Evolutionary conservation across 495 filamentous ascomycete species (phyloP).

Genomic region (Xeromyces bisporus): DNA sequence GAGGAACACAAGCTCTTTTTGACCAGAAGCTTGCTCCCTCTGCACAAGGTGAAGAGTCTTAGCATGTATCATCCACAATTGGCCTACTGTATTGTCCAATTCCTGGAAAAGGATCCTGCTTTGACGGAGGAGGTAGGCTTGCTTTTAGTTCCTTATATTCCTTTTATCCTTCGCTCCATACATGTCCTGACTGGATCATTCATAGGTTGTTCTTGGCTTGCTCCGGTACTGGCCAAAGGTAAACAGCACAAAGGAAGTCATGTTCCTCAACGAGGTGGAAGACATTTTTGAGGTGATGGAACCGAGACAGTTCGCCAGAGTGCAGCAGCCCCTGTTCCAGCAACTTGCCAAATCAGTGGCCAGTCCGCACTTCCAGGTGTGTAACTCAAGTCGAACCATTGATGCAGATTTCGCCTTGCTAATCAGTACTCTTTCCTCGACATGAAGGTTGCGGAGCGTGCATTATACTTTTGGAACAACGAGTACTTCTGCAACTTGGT

Average conservation of each 20-base stretch:
- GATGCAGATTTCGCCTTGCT: not conserved
- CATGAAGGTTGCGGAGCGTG: conserved; percentile 75
- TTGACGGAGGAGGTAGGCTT: conserved; percentile 82
- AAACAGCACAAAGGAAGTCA: conserved; percentile 98
- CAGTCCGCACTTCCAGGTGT: conserved; percentile 91
- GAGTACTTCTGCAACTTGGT: conserved; percentile 99
- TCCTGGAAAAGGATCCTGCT: conserved; percentile 93
- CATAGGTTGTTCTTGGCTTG: conserved; percentile 91
- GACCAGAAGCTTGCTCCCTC: conserved; percentile 75
- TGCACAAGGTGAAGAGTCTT: conserved; percentile 96
- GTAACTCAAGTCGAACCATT: conserved; percentile 5
- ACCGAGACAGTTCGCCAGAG: conserved; percentile 93
- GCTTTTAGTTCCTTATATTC: not conserved
- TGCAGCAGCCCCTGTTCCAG: conserved; percentile 92
- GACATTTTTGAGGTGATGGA: conserved; percentile 99
- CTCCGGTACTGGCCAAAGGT: conserved; percentile 97
- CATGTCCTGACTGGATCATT: too few relatives aligned
- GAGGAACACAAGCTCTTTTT: conserved; percentile 98
- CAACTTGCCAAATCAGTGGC: conserved; percentile 96
- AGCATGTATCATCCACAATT: conserved; percentile 99
- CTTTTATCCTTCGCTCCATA: too few relatives aligned
- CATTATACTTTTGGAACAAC: conserved; percentile 99
- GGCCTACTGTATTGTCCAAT: conserved; percentile 98
- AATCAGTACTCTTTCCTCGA: not conserved
- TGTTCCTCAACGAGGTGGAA: conserved; percentile 98